Percentiles rank a stretch among this genome's conserved stretches.
These are phyloP conservation scores for Aspergillus pseudoglaucus DNA, from an alignment of 2,329 filamentous ascomycete genomes.

Conservation along the genomic window DNA sequence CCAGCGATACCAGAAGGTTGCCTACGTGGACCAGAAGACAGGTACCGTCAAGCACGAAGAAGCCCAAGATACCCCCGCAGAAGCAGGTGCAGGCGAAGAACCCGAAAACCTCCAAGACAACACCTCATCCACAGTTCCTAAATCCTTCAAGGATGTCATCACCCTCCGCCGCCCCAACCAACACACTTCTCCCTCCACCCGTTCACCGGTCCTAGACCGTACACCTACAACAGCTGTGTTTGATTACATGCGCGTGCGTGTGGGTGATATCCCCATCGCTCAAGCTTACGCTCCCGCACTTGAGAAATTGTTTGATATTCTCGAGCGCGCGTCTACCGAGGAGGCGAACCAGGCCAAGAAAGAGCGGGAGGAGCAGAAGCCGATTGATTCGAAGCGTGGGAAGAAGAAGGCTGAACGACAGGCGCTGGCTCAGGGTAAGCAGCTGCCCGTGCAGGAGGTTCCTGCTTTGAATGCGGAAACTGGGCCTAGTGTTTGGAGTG, in stretches of 20 bases:
- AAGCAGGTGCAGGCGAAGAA: constrained; percentile 5
- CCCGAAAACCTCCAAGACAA: constrained; percentile 25
- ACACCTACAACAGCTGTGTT: constrained; percentile 55
- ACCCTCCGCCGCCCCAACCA: constrained; percentile 4
- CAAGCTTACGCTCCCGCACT: constrained; percentile 53
- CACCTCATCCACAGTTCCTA: constrained; percentile 6
- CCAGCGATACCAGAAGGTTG: constrained; percentile 78
- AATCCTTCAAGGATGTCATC: constrained; percentile 11
- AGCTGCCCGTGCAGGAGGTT: background rate
- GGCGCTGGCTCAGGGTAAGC: no score
- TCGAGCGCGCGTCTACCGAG: constrained; percentile 27
- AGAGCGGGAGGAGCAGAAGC: constrained; percentile 14
- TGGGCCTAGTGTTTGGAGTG: constrained; percentile 24
- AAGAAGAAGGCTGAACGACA: constrained; percentile 8
- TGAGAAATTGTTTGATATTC: constrained; percentile 44
- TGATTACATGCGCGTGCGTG: constrained; percentile 58
- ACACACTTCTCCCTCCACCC: constrained; percentile 40
- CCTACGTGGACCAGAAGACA: constrained; percentile 40
- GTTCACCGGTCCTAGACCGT: constrained; percentile 55
- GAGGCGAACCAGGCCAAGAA: constrained; percentile 19
- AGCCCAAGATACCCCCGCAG: constrained; percentile 3
- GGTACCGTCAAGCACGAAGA: constrained; percentile 3
- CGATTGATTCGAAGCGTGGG: constrained; percentile 13
- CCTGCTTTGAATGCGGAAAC: background rate
- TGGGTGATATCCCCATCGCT: constrained; percentile 53